Evolutionary conservation across 768 basidiomycete genomes (phyloP), one percentile per base, ranked within the genome.

Genomic region (Dioszegia aurantiaca): DNA sequence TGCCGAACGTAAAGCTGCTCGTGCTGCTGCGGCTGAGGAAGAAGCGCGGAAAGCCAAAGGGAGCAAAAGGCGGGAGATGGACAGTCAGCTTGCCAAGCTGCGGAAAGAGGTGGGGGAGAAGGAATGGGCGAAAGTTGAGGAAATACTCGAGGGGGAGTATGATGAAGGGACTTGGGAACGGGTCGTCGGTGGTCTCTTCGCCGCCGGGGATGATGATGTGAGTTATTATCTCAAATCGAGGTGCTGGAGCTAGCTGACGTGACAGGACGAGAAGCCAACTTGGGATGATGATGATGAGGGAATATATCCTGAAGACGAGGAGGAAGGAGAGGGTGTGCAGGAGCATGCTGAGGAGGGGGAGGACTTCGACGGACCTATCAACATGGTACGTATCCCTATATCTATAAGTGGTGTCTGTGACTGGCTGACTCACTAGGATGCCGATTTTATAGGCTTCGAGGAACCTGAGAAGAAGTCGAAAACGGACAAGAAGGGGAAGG

Each of bases 131-230:
- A 59, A 87, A 73, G 78, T 95, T 56, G 86, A 90, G 73, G 79
- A 80, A 64, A 84, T 94, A 66, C 78, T 99, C 5, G 92, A 98
- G 11, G 89, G 85, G 1, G 92, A 97, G 43, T 98, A 90, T 87
- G 90, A 97, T 67, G 87, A 90, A 12, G 84, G 82, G 11, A 83
- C 83, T 55, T 89, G 95, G 70, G 91, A 95, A 63, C 77, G 75
- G 33, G 88, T 90, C 73, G 91, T 99, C 87, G 80, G 83, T 0
- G 82, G 80, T 21, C 72, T 97, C 24, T 89, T 91, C 64, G 64
- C 60, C 59, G 45, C 56, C 24, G 40, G 42, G 11, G 48, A 56
- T 31, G 47, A 43, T 42, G 61, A 58, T 27, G 49, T 57, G 37
- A 47, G 45, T 46, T 17, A 12, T 33, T 37, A 36, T 4, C 4